Percentiles rank a stretch among this genome's conserved stretches.
These are phyloP conservation scores for Scolecobasidium constrictum DNA, from an alignment of 2,329 filamentous ascomycete species.

Conservation along the genomic window DNA sequence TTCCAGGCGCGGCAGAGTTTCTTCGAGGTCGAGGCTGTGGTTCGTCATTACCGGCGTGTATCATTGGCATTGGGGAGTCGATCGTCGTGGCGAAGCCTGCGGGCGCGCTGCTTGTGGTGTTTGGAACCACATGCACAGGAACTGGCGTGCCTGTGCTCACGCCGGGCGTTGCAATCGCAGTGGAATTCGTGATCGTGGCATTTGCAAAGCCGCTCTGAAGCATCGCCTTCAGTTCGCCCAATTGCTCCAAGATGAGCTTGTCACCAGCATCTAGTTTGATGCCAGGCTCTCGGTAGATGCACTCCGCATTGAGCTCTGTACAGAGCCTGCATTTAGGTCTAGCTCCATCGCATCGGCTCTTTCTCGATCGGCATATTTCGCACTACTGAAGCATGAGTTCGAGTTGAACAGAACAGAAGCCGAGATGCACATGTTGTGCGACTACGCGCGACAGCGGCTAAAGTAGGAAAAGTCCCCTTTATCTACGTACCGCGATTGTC, in stretches of 20 bases:
- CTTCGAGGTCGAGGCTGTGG: neutral
- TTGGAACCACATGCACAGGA: neutral
- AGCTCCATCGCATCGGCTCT: conserved; percentile 68
- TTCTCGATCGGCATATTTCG: conserved; percentile 70
- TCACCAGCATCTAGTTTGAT: conserved; percentile 82
- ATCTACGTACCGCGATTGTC: conserved; percentile 26
- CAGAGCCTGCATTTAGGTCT: conserved; percentile 79
- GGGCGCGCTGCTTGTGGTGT: conserved; percentile 21
- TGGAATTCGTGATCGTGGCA: neutral
- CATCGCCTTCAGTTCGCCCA: conserved; percentile 66
- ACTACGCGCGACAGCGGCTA: neutral
- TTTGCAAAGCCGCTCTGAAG: conserved; percentile 48
- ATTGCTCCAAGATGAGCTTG: conserved; percentile 71
- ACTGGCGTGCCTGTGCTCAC: neutral
- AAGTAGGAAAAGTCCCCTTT: neutral
- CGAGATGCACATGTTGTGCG: neutral
- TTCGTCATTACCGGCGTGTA: conserved; percentile 15
- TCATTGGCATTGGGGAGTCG: conserved; percentile 29
- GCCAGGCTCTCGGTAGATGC: conserved; percentile 73
- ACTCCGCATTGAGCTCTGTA: conserved; percentile 70
- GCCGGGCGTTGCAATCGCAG: conserved; percentile 58
- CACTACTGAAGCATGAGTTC: conserved; percentile 43
- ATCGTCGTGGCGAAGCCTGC: conserved; percentile 32
- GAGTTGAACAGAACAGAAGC: neutral
- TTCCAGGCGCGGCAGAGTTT: conserved; percentile 11